Evolutionary conservation across 1,284 basidiomycete genomes (phyloP), one percentile per base, ranked within the genome.

Genomic region (Xerocomus nothofagi): DNA sequence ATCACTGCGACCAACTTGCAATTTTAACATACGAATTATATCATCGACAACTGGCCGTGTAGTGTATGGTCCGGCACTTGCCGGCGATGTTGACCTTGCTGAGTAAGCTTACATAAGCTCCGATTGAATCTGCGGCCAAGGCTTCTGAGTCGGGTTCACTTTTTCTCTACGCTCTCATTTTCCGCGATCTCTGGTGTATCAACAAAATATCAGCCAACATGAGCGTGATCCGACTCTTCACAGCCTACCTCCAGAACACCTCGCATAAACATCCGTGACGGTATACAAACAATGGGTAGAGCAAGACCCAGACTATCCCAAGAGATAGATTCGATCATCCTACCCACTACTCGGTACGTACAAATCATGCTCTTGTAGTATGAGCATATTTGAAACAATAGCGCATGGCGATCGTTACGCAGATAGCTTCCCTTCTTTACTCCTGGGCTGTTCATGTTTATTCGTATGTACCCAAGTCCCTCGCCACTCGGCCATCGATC

Each of bases 101-200:
- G n/a, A n/a, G n/a, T n/a, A n/a, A n/a, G n/a, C n/a, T n/a, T n/a
- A n/a, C n/a, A n/a, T n/a, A n/a, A n/a, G n/a, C n/a, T n/a, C n/a
- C n/a, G n/a, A n/a, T n/a, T n/a, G n/a, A n/a, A n/a, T n/a, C n/a
- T n/a, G n/a, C n/a, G n/a, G n/a, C n/a, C n/a, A n/a, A n/a, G n/a
- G n/a, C n/a, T n/a, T n/a, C n/a, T n/a, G n/a, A n/a, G n/a, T n/a
- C n/a, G n/a, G n/a, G n/a, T n/a, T n/a, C n/a, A n/a, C n/a, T n/a
- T n/a, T n/a, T n/a, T n/a, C n/a, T 57, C 7, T 37, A 46, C 9
- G 30, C 40, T 3, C 54, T 57, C 30, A 47, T 21, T 31, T 57
- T 9, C 54, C 54, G 2, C 20, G 17, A 40, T 54, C 24, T 21
- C 54, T 18, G 53, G 54, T 54, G 53, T 54, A 32, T n/a, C n/a